Conservation (phyloP, 2,329 filamentous ascomycete species). For the Penicillium verrucosum region DNA sequence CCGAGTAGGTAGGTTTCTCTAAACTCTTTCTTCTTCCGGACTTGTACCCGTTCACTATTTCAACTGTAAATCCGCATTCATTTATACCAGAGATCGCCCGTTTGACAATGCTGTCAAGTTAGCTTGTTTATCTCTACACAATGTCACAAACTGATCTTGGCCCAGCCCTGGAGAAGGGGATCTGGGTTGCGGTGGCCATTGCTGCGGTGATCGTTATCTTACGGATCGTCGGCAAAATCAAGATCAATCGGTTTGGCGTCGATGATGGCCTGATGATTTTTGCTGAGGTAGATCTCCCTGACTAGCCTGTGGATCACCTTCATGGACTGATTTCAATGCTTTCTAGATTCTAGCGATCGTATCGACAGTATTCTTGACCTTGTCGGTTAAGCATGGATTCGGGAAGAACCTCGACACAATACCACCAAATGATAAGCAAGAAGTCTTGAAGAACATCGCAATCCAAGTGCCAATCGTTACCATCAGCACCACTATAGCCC, state of each 20-base stretch:
- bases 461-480: constrained; percentile 30
- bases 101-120: not conserved
- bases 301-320: not conserved
- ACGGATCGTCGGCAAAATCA: constrained; percentile 29
- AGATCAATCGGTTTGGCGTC: constrained; percentile 27
- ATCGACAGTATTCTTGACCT: constrained; percentile 24
- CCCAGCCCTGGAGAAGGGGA: constrained; percentile 22
- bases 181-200: constrained; percentile 30
- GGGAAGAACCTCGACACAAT: constrained; percentile 20
- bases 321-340: not conserved
- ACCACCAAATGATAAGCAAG: constrained; percentile 5
- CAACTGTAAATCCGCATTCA: not conserved
- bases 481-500: constrained; percentile 30
- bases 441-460: constrained; percentile 28
- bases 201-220: constrained; percentile 27
- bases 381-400: constrained; percentile 29
- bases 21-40: not conserved
- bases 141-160: constrained; percentile 15
- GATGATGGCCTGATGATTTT: constrained; percentile 33
- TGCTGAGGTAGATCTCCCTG: constrained; percentile 20
- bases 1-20: not conserved
- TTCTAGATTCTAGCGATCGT: constrained; percentile 23
- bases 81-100: not conserved
- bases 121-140: not conserved
- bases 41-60: not conserved